Evolutionary conservation across 2,329 filamentous ascomycete genomes (phyloP).

Genomic region (Knoxdaviesia capensis): DNA sequence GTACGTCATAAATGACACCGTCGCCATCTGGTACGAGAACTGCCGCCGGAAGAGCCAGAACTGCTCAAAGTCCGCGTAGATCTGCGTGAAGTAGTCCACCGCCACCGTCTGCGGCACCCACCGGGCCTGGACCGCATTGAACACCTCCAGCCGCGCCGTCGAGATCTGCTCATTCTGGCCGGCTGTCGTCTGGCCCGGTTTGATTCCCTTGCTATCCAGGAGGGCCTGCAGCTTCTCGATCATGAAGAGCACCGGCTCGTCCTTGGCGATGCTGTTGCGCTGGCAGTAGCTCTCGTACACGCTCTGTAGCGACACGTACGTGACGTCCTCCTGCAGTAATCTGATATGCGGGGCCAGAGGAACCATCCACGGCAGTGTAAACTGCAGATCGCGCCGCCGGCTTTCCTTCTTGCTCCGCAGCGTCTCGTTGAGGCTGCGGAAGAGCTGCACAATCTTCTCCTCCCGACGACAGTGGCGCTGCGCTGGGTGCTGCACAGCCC

Average conservation of each 20-base stretch:
- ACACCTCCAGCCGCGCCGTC: constrained; percentile 70
- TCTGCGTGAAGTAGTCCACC: constrained; percentile 73
- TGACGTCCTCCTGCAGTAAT: constrained; percentile 86
- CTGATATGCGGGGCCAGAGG: constrained; percentile 87
- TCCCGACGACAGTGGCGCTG: constrained; percentile 82
- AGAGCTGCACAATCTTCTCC: constrained; percentile 86
- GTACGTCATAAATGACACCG: constrained; percentile 96
- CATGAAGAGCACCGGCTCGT: constrained; percentile 84
- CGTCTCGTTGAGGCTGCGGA: constrained; percentile 91
- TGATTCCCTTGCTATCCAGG: constrained; percentile 39
- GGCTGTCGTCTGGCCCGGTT: constrained; percentile 9
- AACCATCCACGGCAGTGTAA: constrained; percentile 89
- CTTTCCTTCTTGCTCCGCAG: constrained; percentile 88
- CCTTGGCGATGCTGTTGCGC: constrained; percentile 70
- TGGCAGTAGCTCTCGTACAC: constrained; percentile 95
- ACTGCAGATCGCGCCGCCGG: constrained; percentile 79
- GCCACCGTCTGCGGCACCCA: constrained; percentile 71
- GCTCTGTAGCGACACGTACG: constrained; percentile 83
- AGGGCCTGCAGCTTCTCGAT: constrained; percentile 82
- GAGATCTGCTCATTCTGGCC: constrained; percentile 47
- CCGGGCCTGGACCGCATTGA: constrained; percentile 82
- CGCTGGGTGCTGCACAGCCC: constrained; percentile 89
- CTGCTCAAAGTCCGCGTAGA: constrained; percentile 74
- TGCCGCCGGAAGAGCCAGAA: constrained; percentile 98
- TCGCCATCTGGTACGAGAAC: constrained; percentile 87